Base-by-base conservation (phyloP, 805 yeast species). In the Hagleromyces aurorensis region DNA sequence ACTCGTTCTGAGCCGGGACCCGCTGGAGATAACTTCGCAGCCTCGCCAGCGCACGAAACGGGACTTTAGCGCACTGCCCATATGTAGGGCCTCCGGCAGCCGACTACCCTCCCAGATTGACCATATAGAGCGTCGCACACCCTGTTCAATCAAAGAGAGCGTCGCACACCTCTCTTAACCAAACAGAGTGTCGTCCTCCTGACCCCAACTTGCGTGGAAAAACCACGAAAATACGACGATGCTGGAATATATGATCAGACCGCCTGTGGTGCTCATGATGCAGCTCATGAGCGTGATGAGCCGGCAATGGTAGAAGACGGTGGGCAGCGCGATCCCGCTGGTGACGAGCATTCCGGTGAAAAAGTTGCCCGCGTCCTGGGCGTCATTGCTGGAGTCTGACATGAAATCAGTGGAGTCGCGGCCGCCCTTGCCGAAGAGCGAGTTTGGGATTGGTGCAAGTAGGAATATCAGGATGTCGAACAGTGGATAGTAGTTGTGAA, bases 401-500 rank as follows among this genome's bases (percentile, higher is more conserved):
- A 77, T 70, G 48, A 78, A 78, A 50, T 78, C 83, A 37, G 74
- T 73, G 27, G 53, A 52, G 16, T 61, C 64, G 16, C 50, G 51
- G 27, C 64, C 62, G 36, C 62, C 59, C 37, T 61, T 57, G 19
- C 67, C 61, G 36, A 78, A 72, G 6, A 78, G 40, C 7, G 78
- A 66, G 37, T 78, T 76, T 4, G 93, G 93, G 20, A 79, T 33
- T 20, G 86, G 87, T 3, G 91, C 87, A 22, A 76, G 37, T 21
- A 74, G 63, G 52, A 79, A 79, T 40, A 80, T 63, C 11, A 75
- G 74, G 19, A 73, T 68, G 42, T 81, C 84, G 21, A 78, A 68
- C 34, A 89, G 67, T 20, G 98, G 97, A 48, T 79, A 75, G 93
- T 96, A 91, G 55, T 85, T 86, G 27, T 83, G 81, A 61, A 74